Percentiles rank a stretch among this genome's conserved stretches.
These are phyloP conservation scores for Erythrophleum ivorense DNA, from an alignment of 331 rosid genomes.

Conservation along the genomic window DNA sequence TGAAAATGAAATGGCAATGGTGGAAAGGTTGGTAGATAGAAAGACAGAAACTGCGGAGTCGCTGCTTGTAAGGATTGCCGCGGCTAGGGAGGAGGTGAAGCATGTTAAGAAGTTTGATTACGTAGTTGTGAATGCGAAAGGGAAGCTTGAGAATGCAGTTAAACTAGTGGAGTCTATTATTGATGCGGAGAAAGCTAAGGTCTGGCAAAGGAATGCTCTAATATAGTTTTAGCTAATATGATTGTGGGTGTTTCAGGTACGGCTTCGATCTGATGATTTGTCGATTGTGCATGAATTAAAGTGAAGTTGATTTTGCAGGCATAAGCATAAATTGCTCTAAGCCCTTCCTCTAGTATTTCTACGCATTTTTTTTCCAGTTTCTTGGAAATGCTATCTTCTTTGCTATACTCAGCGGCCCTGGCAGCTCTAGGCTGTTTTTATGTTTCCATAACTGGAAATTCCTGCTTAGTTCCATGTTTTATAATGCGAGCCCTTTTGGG, in stretches of 20 bases:
- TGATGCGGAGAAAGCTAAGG: conserved; percentile 94
- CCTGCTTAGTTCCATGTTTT: background rate
- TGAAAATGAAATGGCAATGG: conserved; percentile 79
- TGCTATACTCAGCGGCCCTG: background rate
- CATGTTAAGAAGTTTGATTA: conserved; percentile 78
- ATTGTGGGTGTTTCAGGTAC: conserved; percentile 2
- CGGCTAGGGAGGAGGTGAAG: conserved; percentile 92
- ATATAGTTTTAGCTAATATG: conserved; percentile 39
- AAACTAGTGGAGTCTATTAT: conserved; percentile 71
- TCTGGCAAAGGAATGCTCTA: conserved; percentile 60
- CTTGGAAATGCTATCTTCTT: background rate
- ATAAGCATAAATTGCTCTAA: background rate
- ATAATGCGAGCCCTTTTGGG: background rate
- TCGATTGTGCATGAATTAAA: background rate
- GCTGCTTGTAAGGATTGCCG: conserved; percentile 75
- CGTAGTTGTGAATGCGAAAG: conserved; percentile 84
- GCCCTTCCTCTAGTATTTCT: background rate
- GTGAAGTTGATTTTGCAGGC: background rate
- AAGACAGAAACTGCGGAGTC: conserved; percentile 82
- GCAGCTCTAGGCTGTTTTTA: background rate
- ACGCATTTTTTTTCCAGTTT: background rate
- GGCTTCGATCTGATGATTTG: background rate
- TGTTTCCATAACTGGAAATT: background rate
- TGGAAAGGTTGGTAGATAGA: conserved; percentile 82
- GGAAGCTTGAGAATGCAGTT: conserved; percentile 82